Evolutionary conservation across 2,329 filamentous ascomycete species (phyloP).

Genomic region (Fusarium redolens): DNA sequence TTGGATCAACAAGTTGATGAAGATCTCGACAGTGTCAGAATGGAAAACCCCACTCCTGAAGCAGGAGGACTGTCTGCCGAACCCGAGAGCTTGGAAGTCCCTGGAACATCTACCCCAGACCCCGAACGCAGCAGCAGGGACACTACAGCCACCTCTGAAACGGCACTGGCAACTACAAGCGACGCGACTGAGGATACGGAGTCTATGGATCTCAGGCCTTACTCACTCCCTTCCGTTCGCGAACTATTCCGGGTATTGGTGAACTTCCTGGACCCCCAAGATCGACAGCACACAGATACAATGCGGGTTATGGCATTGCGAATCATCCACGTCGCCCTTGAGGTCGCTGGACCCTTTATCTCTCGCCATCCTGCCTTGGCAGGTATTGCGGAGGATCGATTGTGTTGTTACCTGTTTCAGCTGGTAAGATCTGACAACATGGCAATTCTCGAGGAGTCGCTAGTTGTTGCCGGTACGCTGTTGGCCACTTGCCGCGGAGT

Average conservation of each 20-base stretch:
- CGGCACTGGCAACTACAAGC: constrained; percentile 29
- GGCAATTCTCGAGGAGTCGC: constrained; percentile 90
- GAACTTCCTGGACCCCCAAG: constrained; percentile 92
- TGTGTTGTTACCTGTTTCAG: constrained; percentile 96
- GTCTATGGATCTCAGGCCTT: constrained; percentile 78
- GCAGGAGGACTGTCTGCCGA: constrained; percentile 35
- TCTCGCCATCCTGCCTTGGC: constrained; percentile 91
- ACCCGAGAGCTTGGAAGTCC: constrained; percentile 30
- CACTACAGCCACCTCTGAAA: constrained; percentile 62
- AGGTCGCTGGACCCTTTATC: constrained; percentile 95
- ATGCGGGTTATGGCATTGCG: constrained; percentile 97
- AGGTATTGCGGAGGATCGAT: constrained; percentile 87
- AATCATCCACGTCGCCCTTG: constrained; percentile 96
- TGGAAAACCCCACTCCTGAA: constrained; percentile 63
- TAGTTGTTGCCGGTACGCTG: constrained; percentile 91
- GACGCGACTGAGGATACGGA: constrained; percentile 56
- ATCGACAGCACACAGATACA: constrained; percentile 90
- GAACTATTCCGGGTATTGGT: constrained; percentile 95
- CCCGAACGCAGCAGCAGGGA: constrained; percentile 57
- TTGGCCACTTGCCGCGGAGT: constrained; percentile 90
- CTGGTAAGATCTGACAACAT: constrained; percentile 96
- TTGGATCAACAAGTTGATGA: constrained; percentile 75
- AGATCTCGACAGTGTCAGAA: constrained; percentile 81
- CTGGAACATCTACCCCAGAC: constrained; percentile 33
- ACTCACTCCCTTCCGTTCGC: constrained; percentile 92